Percentiles rank a stretch among this genome's conserved stretches.
These are phyloP conservation scores for Cadophora sp. DNA, from an alignment of 2,329 filamentous ascomycete species.

Conservation along the genomic window DNA sequence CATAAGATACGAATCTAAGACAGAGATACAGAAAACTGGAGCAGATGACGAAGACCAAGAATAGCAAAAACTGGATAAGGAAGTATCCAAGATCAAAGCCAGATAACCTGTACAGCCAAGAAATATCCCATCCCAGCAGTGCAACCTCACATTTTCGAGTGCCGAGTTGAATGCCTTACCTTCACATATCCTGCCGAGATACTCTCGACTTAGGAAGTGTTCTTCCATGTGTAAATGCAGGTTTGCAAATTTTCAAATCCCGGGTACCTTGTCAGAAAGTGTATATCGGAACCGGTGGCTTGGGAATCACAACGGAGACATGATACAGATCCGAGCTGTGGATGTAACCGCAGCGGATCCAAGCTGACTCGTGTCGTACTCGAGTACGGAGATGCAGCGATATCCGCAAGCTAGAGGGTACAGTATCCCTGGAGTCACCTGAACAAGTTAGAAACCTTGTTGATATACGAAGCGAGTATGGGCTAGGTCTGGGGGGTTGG, in stretches of 20 bases:
- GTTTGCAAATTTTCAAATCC: background rate
- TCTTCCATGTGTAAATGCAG: background rate
- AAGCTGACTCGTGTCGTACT: slow-evolving; percentile 12
- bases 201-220: background rate
- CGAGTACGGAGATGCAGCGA: background rate
- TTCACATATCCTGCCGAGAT: background rate
- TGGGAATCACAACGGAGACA: slow-evolving; percentile 9
- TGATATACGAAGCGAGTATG: slow-evolving; percentile 1
- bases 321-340: background rate
- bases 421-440: background rate
- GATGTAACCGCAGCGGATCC: background rate
- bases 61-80: background rate
- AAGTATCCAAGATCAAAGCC: background rate
- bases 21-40: background rate
- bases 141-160: background rate
- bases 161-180: background rate
- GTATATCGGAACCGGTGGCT: slow-evolving; percentile 2
- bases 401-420: background rate
- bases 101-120: background rate
- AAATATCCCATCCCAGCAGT: background rate
- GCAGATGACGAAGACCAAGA: background rate
- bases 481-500: background rate
- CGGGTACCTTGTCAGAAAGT: background rate
- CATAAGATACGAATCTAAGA: background rate
- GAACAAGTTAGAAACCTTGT: slow-evolving; percentile 5